phyloP scores from a whole-genome alignment of 2,329 filamentous ascomycete species.

The Sclerotinia glacialis region DNA sequence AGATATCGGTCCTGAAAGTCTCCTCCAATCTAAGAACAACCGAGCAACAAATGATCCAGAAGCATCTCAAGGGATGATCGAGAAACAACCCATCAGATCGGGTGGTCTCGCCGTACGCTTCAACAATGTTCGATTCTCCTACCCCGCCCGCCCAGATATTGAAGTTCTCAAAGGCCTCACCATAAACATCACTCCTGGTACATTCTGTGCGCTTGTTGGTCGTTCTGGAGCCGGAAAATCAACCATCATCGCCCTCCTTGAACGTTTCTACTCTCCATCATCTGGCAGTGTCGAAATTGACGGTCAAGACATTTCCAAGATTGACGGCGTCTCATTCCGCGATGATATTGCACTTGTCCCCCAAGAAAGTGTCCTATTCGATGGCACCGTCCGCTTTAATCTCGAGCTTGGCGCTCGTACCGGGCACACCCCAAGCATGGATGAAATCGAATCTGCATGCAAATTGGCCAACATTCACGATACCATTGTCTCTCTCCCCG shows the following conservation, averaged over 20 bases:
- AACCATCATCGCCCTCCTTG: slow-evolving; percentile 57
- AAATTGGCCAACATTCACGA: slow-evolving; percentile 64
- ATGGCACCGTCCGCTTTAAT: slow-evolving; percentile 56
- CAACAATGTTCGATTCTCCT: slow-evolving; percentile 60
- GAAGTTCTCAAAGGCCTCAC: slow-evolving; percentile 56
- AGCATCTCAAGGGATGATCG: not conserved
- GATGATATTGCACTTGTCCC: slow-evolving; percentile 55
- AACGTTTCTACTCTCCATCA: slow-evolving; percentile 52
- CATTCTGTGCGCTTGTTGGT: slow-evolving; percentile 63
- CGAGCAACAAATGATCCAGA: slow-evolving; percentile 8
- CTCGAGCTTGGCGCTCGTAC: slow-evolving; percentile 54
- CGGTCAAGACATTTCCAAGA: slow-evolving; percentile 53
- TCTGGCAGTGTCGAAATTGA: slow-evolving; percentile 52
- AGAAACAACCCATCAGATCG: slow-evolving; percentile 3
- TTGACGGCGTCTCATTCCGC: slow-evolving; percentile 53
- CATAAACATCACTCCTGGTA: slow-evolving; percentile 55
- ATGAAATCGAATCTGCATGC: slow-evolving; percentile 65
- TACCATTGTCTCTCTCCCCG: slow-evolving; percentile 58
- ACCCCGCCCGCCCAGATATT: slow-evolving; percentile 59
- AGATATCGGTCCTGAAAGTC: slow-evolving; percentile 41
- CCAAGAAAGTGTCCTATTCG: slow-evolving; percentile 56
- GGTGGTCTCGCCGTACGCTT: slow-evolving; percentile 43
- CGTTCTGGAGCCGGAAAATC: slow-evolving; percentile 66
- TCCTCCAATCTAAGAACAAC: not conserved
- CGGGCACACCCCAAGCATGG: slow-evolving; percentile 52